Evolutionary conservation across 2,329 filamentous ascomycete species (phyloP).

Genomic region (Ascochyta clinopodiicola): DNA sequence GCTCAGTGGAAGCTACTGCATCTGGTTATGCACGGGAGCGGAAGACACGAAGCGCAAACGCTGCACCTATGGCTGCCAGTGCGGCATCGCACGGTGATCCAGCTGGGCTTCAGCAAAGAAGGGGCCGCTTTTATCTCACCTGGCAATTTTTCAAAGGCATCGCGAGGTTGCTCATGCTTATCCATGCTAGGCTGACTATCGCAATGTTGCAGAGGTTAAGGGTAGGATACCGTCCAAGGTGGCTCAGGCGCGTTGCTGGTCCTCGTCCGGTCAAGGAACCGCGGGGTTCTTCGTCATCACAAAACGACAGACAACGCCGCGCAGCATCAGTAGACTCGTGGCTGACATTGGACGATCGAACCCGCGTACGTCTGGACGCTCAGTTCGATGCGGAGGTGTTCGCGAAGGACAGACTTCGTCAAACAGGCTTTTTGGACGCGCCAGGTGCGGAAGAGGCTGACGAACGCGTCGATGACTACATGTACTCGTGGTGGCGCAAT

Average conservation of each 20-base stretch:
- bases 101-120: slow-evolving; percentile 79
- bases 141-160: slow-evolving; percentile 80
- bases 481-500: slow-evolving; percentile 85
- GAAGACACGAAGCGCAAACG: slow-evolving; percentile 58
- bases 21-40: slow-evolving; percentile 72
- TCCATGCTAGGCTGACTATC: slow-evolving; percentile 63
- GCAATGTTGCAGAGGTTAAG: slow-evolving; percentile 65
- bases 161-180: slow-evolving; percentile 66
- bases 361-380: slow-evolving; percentile 26
- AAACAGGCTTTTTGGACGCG: slow-evolving; percentile 36
- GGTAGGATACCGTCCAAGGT: slow-evolving; percentile 67
- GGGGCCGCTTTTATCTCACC: slow-evolving; percentile 77
- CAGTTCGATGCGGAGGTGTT: slow-evolving; percentile 80
- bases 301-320: slow-evolving; percentile 8
- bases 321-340: slow-evolving; percentile 25
- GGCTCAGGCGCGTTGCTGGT: slow-evolving; percentile 63
- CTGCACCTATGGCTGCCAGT: slow-evolving; percentile 30
- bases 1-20: slow-evolving; percentile 28
- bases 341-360: slow-evolving; percentile 35
- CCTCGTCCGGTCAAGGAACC: slow-evolving; percentile 41
- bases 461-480: slow-evolving; percentile 70
- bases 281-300: slow-evolving; percentile 7
- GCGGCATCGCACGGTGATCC: slow-evolving; percentile 60
- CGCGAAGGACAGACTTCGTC: slow-evolving; percentile 68
- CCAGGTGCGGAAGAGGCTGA: slow-evolving; percentile 56